Base-by-base conservation (phyloP, 2,329 filamentous ascomycete species). In the Pochonia chlamydosporia region DNA sequence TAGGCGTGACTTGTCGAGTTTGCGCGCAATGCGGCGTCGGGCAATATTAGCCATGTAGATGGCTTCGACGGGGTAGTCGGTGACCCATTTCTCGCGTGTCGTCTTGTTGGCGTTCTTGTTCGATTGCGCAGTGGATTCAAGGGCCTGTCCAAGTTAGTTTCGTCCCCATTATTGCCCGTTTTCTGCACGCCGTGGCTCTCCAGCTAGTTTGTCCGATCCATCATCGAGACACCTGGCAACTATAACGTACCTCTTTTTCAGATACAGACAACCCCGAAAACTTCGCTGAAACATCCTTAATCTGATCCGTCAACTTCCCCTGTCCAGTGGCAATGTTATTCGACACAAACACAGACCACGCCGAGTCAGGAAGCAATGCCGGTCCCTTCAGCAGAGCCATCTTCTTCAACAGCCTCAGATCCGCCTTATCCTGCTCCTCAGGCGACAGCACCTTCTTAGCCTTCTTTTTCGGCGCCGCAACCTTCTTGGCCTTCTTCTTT, bases 41-140 rank as follows among this genome's bases (percentile, higher is more conserved):
- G 75, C 73, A 3, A 50, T 52, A 65, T 78, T 80, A 51, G 78
- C 76, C 3, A 61, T 50, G 41, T 57, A 51, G 45, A 79, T 72
- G 25, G 66, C 61, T 43, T 60, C 56, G 3, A 64, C 60, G 3
- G 69, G 59, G 54, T 71, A 58, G 24, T 59, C 63, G 49, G 72
- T 63, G n/a, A 80, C 59, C 77, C 78, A 81, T 14, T 65, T 61
- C 61, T 71, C 68, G 56, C 66, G 65, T 16, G 59, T 54, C 8
- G 59, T 64, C 8, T 60, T 54, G 56, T 77, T 77, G 54, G 54
- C 50, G 18, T 56, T 52, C 41, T 61, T 63, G 64, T 79, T 79
- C 52, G 67, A 53, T 2, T 59, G 47, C 24, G 60, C 65, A 11
- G 33, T 55, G 20, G 59, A 53, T n/a, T 59, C 35, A 23, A 77